These are phyloP conservation scores for Vitis hybrid DNA, from an alignment of 177 flowering plant species.

Conservation along the genomic window DNA sequence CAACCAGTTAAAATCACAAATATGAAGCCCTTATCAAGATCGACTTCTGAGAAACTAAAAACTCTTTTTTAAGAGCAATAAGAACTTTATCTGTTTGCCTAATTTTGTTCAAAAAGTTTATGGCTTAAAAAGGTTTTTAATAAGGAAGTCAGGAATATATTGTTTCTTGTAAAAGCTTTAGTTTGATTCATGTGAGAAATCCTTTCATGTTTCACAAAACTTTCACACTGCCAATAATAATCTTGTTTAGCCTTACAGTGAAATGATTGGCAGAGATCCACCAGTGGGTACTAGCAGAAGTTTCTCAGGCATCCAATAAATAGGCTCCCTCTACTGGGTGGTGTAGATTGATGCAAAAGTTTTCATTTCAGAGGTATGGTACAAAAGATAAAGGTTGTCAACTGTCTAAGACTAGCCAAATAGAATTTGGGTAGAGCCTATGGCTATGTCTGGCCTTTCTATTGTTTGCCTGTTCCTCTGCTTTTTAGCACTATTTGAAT, in stretches of 20 bases:
- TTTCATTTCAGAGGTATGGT: too few relatives aligned
- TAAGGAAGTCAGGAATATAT: too few relatives aligned
- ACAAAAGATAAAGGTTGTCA: neutral
- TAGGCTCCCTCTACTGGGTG: neutral
- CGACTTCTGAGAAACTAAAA: too few relatives aligned
- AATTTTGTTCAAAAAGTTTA: too few relatives aligned
- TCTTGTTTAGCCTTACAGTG: neutral
- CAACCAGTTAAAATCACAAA: too few relatives aligned
- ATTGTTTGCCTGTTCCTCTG: neutral
- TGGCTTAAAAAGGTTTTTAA: too few relatives aligned
- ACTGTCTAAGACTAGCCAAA: neutral
- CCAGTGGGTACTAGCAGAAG: neutral
- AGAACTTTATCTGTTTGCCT: too few relatives aligned
- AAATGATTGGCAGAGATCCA: neutral
- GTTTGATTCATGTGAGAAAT: too few relatives aligned
- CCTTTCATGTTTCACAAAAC: too few relatives aligned
- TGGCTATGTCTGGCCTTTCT: neutral
- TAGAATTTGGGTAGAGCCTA: neutral
- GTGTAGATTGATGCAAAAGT: neutral
- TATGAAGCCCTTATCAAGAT: too few relatives aligned
- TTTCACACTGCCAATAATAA: neutral
- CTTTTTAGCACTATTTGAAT: neutral
- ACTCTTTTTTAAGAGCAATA: too few relatives aligned
- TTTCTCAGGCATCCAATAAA: slow-evolving; percentile 1
- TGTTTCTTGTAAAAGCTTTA: too few relatives aligned